phyloP scores from a whole-genome alignment of 768 basidiomycete species.

The Strobilomyces echinocephalus region DNA sequence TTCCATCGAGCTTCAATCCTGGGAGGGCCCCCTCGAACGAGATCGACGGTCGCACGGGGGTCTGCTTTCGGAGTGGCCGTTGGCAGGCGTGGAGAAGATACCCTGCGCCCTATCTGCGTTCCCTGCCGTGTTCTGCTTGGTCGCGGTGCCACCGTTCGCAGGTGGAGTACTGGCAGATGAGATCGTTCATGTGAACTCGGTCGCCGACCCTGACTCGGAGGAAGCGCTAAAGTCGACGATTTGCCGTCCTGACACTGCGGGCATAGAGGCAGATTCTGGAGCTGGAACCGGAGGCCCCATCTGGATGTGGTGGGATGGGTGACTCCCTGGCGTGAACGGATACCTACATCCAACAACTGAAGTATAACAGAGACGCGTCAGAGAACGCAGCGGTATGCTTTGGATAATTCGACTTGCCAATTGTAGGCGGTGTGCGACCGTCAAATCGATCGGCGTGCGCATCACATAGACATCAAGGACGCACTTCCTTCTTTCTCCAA shows the following conservation, averaged over 20 bases:
- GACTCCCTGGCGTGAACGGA: neutral
- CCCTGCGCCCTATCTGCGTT: constrained; percentile 10
- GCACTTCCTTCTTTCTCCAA: constrained; percentile 4
- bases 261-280: too few species aligned
- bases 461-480: constrained; percentile 4
- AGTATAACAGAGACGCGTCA: neutral
- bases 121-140: constrained; percentile 2
- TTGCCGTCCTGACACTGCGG: too few species aligned
- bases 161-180: constrained; percentile 14
- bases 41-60: constrained; percentile 21
- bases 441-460: neutral
- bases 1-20: constrained; percentile 35
- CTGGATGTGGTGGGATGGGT: too few species aligned
- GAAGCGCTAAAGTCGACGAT: constrained; percentile 50
- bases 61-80: constrained; percentile 12
- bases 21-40: constrained; percentile 58
- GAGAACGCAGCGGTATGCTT: neutral
- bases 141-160: constrained; percentile 24
- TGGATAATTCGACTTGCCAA: neutral
- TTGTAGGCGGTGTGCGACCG: constrained; percentile 1
- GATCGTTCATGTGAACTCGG: constrained; percentile 28
- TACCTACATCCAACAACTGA: constrained; percentile 3
- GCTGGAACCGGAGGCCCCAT: too few species aligned
- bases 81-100: constrained; percentile 13
- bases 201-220: constrained; percentile 26